These are phyloP conservation scores for Alternaria infectoria DNA, from an alignment of 2,329 filamentous ascomycete species.

Conservation along the genomic window DNA sequence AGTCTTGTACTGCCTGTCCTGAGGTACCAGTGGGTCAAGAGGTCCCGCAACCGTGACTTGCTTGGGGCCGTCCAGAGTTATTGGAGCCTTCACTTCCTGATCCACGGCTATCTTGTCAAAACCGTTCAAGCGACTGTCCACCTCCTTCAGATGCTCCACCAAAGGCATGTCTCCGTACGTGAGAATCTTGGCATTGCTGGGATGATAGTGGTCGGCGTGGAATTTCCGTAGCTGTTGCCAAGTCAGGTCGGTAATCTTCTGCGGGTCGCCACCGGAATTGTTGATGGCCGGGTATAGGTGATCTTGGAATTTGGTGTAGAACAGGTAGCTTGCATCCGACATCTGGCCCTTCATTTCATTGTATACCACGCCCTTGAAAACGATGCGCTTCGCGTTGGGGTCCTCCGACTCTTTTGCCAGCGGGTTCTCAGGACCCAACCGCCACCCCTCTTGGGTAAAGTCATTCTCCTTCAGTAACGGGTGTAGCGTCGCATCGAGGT, in stretches of 20 bases:
- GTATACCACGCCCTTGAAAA: slow-evolving; percentile 98
- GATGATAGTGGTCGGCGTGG: slow-evolving; percentile 93
- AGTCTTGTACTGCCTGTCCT: slow-evolving; percentile 89
- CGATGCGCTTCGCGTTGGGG: slow-evolving; percentile 69
- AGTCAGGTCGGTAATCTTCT: slow-evolving; percentile 94
- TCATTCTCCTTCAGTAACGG: slow-evolving; percentile 89
- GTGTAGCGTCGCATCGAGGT: slow-evolving; percentile 91
- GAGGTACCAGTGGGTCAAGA: slow-evolving; percentile 82
- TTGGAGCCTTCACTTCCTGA: slow-evolving; percentile 75
- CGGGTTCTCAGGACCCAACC: slow-evolving; percentile 90
- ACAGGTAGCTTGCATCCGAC: slow-evolving; percentile 95
- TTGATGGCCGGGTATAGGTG: slow-evolving; percentile 93
- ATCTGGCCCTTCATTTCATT: slow-evolving; percentile 99
- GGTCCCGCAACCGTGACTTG: slow-evolving; percentile 78
- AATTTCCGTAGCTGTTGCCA: slow-evolving; percentile 88
- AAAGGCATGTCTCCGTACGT: slow-evolving; percentile 95
- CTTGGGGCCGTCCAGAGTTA: slow-evolving; percentile 72
- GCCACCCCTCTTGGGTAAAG: slow-evolving; percentile 96
- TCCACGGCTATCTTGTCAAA: slow-evolving; percentile 77
- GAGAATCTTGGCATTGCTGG: slow-evolving; percentile 94
- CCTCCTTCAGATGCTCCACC: slow-evolving; percentile 77
- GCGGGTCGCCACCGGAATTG: slow-evolving; percentile 95
- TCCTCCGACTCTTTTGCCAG: slow-evolving; percentile 53
- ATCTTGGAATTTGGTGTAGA: slow-evolving; percentile 94
- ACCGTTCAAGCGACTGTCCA: slow-evolving; percentile 73